Evolutionary conservation across 106 monocot genomes (phyloP), one percentile per base, ranked within the genome.

Genomic region (Apostasia shenzhenica): DNA sequence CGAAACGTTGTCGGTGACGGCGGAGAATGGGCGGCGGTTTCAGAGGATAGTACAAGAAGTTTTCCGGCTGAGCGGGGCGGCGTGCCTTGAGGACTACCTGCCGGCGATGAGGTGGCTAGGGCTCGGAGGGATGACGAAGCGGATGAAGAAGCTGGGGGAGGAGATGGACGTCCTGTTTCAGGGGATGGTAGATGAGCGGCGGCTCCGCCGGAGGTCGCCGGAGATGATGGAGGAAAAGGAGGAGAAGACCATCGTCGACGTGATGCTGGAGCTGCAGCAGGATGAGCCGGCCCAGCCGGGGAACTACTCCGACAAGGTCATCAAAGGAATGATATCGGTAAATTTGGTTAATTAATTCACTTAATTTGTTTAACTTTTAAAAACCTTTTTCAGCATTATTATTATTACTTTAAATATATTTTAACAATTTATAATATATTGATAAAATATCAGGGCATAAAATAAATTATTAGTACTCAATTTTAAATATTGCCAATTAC

Each of bases 21-120:
- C 14, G 9, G 64, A 64, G 42, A 71, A 73, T 53, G 60, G 41
- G 42, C 41, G 38, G 5, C 39, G 45, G 54, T 71, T 75, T 5
- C 0, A 39, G 41, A 66, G 60, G 66, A 41, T 61, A 12, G 53
- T 71, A 13, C 59, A 76, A 37, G 75, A 71, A 41, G 9, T 41
- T 1, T 12, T 59, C 8, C 0, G 8, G 4, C 9, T 71, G 37
- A 8, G 39, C 12, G 71, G 71, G 4, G 41, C 43, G 0, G 71
- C 80, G 13, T 66, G 66, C 3, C 1, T 67, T 6, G 50, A 41
- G 42, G 80, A 81, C 11, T 81, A 71, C 65, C 46, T 81, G 12
- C 80, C 80, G 2, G 46, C 59, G 10, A 1, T 75, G 13, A 5
- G 46, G 5, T 54, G 61, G 66, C 9, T 75, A 6, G 69, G 50